Evolutionary conservation across 192 early-diverging fungal genomes (phyloP).

Genomic region (Linnemannia exigua): DNA sequence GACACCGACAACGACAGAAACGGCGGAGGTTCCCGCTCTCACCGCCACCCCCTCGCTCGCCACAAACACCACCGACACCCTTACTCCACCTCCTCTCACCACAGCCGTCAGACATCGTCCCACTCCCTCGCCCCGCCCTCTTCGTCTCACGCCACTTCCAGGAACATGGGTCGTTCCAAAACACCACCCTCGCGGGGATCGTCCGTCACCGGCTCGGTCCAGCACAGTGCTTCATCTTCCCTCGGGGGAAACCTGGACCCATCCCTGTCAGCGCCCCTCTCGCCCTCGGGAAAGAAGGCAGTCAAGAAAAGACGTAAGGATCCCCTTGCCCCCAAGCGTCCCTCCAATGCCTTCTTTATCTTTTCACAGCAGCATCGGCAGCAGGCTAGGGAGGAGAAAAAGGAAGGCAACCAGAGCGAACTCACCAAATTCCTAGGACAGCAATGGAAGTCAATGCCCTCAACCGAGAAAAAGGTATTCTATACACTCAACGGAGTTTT

Average conservation of each 20-base stretch:
- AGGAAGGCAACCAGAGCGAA: conserved; percentile 57
- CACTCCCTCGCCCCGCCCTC: conserved; percentile 8
- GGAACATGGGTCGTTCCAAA: conserved; percentile 12
- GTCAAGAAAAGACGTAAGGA: conserved; percentile 59
- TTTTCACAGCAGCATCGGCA: conserved; percentile 58
- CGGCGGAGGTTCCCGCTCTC: conserved; percentile 8
- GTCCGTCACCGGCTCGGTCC: conserved; percentile 8
- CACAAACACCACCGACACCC: conserved; percentile 25
- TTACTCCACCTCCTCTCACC: not conserved
- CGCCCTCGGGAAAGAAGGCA: conserved; percentile 23
- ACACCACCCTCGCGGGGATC: conserved; percentile 42
- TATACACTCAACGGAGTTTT: not conserved
- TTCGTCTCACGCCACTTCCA: conserved; percentile 1
- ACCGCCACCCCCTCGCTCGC: conserved; percentile 14
- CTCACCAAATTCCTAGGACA: conserved; percentile 54
- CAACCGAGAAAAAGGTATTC: conserved; percentile 56
- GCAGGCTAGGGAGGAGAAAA: conserved; percentile 54
- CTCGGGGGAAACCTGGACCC: conserved; percentile 9
- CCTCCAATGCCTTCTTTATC: conserved; percentile 57
- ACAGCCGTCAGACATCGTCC: not conserved
- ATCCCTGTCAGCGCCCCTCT: not conserved
- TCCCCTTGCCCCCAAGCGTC: conserved; percentile 55
- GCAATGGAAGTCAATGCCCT: conserved; percentile 54
- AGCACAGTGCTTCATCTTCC: conserved; percentile 12
- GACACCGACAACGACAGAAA: conserved; percentile 27